Evolutionary conservation across 768 basidiomycete genomes (phyloP), one percentile per base, ranked within the genome.

Genomic region (Gymnopilus dilepis): DNA sequence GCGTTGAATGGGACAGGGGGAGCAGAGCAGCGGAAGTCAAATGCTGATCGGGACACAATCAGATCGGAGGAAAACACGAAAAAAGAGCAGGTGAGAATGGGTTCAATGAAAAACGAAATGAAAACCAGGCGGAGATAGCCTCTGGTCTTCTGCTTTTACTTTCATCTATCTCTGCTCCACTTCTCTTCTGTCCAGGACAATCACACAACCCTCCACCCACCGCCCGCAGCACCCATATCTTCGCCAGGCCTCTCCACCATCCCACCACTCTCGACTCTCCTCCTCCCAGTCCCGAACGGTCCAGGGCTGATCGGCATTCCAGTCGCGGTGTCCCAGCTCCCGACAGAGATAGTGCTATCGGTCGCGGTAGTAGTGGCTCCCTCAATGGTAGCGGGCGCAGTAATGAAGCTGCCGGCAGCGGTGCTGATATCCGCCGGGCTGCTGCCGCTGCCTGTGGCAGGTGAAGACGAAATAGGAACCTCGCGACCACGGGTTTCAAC

Each of bases 381-480:
- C 15, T 80, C 80, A 11, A 88, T 70, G 6, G 87, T 89, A 48
- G 83, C 81, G 41, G 90, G 81, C 17, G 84, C 83, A 4, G 90
- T 90, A 21, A 91, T 81, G 65, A 90, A 89, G 58, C 89, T 91
- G 60, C 81, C 80, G 2, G 84, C 80, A 12, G 90, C 89, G 0
- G 88, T 88, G 71, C 89, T 90, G 68, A 91, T 81, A 70, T 88
- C 88, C 0, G 83, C 80, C 38, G 77, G 83, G 66, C 83, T 84
- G 22, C 56, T 64, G 63, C 71, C 38, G 47, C 67, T 68, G 62
- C 43, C 62, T 12, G 48, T 62, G 6, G 41, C 24, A 19, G 28
- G 7, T 21, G 40, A 38, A 34, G 47, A 33, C 24, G 59, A 33
- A 58, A 50, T 50, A 31, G 28, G 47, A 17, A 50, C 47, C 33